These are phyloP conservation scores for Lyophyllum semitale DNA, from an alignment of 768 basidiomycete genomes.

Conservation along the genomic window DNA sequence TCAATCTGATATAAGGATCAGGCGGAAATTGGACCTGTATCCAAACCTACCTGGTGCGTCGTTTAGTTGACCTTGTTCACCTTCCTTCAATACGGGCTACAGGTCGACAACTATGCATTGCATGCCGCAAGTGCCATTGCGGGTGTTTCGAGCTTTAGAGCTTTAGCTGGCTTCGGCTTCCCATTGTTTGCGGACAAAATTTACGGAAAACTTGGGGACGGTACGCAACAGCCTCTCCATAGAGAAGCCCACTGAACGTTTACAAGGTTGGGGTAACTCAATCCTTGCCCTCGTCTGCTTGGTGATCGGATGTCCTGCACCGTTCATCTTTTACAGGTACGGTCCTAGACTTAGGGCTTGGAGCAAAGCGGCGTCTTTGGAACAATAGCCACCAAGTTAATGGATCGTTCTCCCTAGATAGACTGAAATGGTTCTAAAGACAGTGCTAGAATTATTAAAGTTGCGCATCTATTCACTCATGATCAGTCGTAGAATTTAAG, in stretches of 20 bases:
- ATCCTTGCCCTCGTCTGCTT: constrained; percentile 57
- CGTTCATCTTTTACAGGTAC: constrained; percentile 42
- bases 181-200: constrained; percentile 65
- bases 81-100: no score
- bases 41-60: constrained; percentile 57
- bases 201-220: constrained; percentile 51
- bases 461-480: neutral
- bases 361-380: constrained; percentile 37
- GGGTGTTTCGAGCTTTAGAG: constrained; percentile 55
- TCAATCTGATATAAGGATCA: constrained; percentile 6
- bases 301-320: constrained; percentile 53
- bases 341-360: constrained; percentile 36
- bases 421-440: neutral
- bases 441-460: neutral
- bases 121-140: constrained; percentile 64
- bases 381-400: constrained; percentile 16
- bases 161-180: constrained; percentile 62
- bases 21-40: constrained; percentile 46
- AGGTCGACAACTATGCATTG: constrained; percentile 84
- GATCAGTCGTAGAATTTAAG: neutral
- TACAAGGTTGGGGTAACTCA: constrained; percentile 54
- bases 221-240: constrained; percentile 15
- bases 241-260: neutral
- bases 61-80: no score
- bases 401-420: neutral